These are phyloP conservation scores for Ophiognomonia clavigignenti-juglandacearum DNA, from an alignment of 2,329 filamentous ascomycete genomes.

Conservation along the genomic window DNA sequence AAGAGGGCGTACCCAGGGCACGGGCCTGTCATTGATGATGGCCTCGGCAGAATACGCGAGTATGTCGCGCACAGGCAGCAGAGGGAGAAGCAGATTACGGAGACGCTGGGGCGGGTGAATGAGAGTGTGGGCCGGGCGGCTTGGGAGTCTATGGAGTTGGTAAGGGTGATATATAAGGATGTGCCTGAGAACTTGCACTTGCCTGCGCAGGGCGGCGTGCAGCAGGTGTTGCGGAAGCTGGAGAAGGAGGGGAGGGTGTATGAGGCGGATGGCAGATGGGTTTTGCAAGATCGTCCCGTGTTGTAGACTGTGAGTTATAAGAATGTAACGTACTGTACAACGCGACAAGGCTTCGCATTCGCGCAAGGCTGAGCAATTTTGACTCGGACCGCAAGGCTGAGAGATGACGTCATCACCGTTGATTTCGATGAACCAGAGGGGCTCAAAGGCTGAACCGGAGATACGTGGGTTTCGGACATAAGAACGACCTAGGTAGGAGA, in stretches of 20 bases:
- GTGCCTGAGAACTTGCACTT: conserved; percentile 70
- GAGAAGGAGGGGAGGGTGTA: conserved; percentile 64
- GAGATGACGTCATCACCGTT: conserved; percentile 7
- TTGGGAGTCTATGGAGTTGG: conserved; percentile 75
- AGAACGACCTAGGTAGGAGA: too few species aligned
- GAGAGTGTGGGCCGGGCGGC: conserved; percentile 24
- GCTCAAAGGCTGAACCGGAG: neutral
- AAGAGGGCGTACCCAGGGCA: conserved; percentile 81
- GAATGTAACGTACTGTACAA: too few species aligned
- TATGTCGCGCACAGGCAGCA: conserved; percentile 79
- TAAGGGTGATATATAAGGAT: conserved; percentile 80
- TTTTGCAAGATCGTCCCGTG: conserved; percentile 35
- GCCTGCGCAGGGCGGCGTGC: conserved; percentile 70
- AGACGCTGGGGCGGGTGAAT: conserved; percentile 47
- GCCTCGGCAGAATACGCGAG: conserved; percentile 66
- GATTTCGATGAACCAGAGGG: neutral
- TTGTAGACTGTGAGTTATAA: conserved; percentile 29
- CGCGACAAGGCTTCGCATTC: neutral
- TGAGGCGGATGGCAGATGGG: conserved; percentile 35
- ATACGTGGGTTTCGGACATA: neutral
- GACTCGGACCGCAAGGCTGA: neutral
- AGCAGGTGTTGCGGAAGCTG: conserved; percentile 78
- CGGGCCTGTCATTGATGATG: conserved; percentile 71
- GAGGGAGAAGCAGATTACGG: conserved; percentile 73
- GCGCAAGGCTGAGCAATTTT: neutral